Base-by-base conservation (phyloP, 2,329 filamentous ascomycete genomes). In the Ophiostoma himal-ulmi region DNA sequence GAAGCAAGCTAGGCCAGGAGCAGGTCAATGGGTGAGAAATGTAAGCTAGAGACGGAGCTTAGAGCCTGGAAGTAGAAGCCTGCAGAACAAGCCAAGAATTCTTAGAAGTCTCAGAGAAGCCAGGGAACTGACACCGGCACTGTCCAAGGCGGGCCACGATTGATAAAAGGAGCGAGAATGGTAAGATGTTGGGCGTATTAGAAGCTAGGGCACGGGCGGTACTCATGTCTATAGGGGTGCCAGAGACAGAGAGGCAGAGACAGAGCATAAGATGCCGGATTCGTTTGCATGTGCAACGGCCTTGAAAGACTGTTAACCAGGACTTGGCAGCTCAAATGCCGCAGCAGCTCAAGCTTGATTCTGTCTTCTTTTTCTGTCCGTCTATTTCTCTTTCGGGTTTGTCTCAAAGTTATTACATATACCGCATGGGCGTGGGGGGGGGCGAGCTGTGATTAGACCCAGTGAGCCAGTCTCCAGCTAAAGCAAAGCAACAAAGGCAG, bases 391-490 rank as follows among this genome's bases (percentile, higher is more conserved):
- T 57, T 57, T 26, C 3, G 11, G n/a, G 11, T 57, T 10, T 22
- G 52, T 41, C 39, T 41, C 7, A 7, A 30, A 48, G 44, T 57
- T 57, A 57, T 57, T 57, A n/a, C 52, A 57, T 57, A 57, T 22
- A 26, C 52, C 52, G 52, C 52, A 57, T 57, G 52, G 52, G 52
- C n/a, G 52, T 57, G 52, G 52, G 52, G 52, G 52, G 52, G 52
- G 52, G n/a, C n/a, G 10, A 57, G 52, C 52, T 57, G 52, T 26
- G 52, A 54, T 10, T 54, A 22, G 20, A n/a, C n/a, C n/a, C n/a
- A n/a, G n/a, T n/a, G n/a, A n/a, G n/a, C n/a, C n/a, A n/a, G n/a
- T n/a, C n/a, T n/a, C n/a, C n/a, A n/a, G n/a, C 26, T 30, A 30
- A 3, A 30, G 26, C 26, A 30, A 30, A 30, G 26, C 26, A 30